Evolutionary conservation across 345 rosid genomes (phyloP), one percentile per base, ranked within the genome.

Genomic region (Erodium maritimum): DNA sequence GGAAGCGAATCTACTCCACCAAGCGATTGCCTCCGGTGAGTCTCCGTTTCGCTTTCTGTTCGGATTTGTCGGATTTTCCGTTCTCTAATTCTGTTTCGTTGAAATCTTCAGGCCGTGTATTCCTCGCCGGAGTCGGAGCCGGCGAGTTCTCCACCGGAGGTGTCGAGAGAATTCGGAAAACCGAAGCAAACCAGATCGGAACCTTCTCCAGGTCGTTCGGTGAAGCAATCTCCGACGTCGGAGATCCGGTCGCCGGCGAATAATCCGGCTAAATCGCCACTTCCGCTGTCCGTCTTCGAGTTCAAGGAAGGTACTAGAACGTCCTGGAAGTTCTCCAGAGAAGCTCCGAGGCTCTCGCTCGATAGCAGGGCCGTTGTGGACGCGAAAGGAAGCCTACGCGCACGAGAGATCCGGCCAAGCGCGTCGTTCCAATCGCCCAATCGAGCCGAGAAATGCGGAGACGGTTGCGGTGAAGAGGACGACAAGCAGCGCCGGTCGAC

Each of bases 321-420:
- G 34, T 67, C 96, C 0, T 80, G 98, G 99, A 89, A 82, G 78
- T 83, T 82, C 78, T 80, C 79, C 23, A 93, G 79, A 66, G 99
- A 87, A 67, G 85, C 95, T 65, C 99, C 99, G 1, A 71, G 99
- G 63, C 91, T 93, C 12, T 93, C 99, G 5, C 96, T 93, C n/a
- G 99, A 93, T 24, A 93, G 99, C 79, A 79, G 97, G 65, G 95
- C 95, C 16, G 73, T 80, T 1, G 82, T 90, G 33, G 96, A 89
- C 51, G 91, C 91, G 2, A 93, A 79, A 51, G 99, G 97, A 59
- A 74, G 79, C 73, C 91, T 93, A 54, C 83, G 85, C 46, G 83
- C 95, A 0, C 85, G 95, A 62, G 93, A 81, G 81, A 80, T 82
- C 86, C 88, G 85, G 19, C 64, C 79, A 19, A 75, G 67, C 57